phyloP scores from a whole-genome alignment of 495 filamentous ascomycete species.

The Penicillium lividum region DNA sequence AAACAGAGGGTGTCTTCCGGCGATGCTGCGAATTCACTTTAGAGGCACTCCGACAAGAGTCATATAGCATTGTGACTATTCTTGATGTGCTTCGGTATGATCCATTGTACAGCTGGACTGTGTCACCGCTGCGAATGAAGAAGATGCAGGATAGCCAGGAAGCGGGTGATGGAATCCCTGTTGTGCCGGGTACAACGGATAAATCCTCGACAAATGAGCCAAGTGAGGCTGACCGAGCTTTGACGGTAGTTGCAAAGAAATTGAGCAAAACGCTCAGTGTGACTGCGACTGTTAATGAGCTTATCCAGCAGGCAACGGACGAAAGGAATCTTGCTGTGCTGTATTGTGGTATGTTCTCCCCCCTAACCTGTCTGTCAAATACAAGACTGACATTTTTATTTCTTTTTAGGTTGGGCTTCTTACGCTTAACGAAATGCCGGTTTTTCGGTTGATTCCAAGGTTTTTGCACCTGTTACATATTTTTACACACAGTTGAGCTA shows the following conservation, averaged over 20 bases:
- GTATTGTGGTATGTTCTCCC: slow-evolving; percentile 70
- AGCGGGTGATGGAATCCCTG: slow-evolving; percentile 43
- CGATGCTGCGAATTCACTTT: slow-evolving; percentile 97
- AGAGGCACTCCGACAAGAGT: slow-evolving; percentile 87
- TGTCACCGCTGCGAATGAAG: slow-evolving; percentile 84
- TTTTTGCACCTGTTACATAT: neutral
- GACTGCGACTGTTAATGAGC: slow-evolving; percentile 89
- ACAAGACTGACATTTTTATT: slow-evolving; percentile 16
- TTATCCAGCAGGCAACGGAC: slow-evolving; percentile 94
- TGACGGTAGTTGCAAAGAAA: slow-evolving; percentile 93
- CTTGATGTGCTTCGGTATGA: slow-evolving; percentile 95
- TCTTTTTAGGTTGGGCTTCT: slow-evolving; percentile 60
- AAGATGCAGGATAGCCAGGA: slow-evolving; percentile 68
- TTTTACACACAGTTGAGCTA: neutral
- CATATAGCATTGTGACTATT: slow-evolving; percentile 94
- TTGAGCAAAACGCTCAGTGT: slow-evolving; percentile 90
- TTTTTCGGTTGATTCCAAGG: neutral
- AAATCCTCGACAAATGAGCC: slow-evolving; percentile 68
- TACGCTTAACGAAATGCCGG: slow-evolving; percentile 52
- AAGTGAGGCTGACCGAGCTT: slow-evolving; percentile 85
- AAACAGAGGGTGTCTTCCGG: slow-evolving; percentile 92
- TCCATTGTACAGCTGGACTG: slow-evolving; percentile 92
- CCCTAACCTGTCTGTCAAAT: neutral
- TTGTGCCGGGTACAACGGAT: slow-evolving; percentile 33
- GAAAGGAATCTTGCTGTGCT: slow-evolving; percentile 89